phyloP scores from a whole-genome alignment of 2,329 filamentous ascomycete genomes.

The Periconia sp. region DNA sequence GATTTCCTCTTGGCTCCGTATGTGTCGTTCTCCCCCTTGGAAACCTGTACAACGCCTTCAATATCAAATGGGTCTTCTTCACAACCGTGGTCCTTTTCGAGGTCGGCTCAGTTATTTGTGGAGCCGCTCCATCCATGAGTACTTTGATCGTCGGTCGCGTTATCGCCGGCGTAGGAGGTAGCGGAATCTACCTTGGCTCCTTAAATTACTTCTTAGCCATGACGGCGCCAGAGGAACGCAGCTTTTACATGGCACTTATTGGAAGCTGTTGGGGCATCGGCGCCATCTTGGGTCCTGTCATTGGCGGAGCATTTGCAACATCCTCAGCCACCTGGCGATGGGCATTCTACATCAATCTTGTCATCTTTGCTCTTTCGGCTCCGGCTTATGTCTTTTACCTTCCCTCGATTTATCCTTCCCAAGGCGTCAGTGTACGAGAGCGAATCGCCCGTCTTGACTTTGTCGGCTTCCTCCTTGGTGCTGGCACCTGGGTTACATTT shows the following conservation, averaged over 20 bases:
- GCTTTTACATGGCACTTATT: constrained; percentile 35
- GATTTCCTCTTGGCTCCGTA: constrained; percentile 14
- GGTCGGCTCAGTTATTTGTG: constrained; percentile 34
- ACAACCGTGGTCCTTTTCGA: constrained; percentile 28
- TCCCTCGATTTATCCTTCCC: neutral
- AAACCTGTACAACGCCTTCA: constrained; percentile 49
- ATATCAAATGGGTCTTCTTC: constrained; percentile 54
- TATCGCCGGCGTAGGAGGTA: constrained; percentile 52
- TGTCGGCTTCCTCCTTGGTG: constrained; percentile 52
- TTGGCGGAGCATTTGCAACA: constrained; percentile 54
- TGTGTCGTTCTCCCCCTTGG: constrained; percentile 11
- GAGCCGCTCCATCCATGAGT: constrained; percentile 30
- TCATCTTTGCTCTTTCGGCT: neutral
- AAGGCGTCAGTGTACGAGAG: neutral
- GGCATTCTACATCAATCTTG: constrained; percentile 5
- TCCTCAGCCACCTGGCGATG: constrained; percentile 49
- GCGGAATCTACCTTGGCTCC: constrained; percentile 49
- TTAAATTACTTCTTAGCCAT: constrained; percentile 31
- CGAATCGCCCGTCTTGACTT: constrained; percentile 12
- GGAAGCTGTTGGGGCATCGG: constrained; percentile 51
- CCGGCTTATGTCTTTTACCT: constrained; percentile 1
- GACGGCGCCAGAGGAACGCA: constrained; percentile 38
- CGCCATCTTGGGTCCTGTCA: constrained; percentile 52
- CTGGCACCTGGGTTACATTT: constrained; percentile 48
- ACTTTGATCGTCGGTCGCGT: constrained; percentile 49